Evolutionary conservation across 2,329 filamentous ascomycete species (phyloP).

Genomic region (Emmonsiellopsis sp.): DNA sequence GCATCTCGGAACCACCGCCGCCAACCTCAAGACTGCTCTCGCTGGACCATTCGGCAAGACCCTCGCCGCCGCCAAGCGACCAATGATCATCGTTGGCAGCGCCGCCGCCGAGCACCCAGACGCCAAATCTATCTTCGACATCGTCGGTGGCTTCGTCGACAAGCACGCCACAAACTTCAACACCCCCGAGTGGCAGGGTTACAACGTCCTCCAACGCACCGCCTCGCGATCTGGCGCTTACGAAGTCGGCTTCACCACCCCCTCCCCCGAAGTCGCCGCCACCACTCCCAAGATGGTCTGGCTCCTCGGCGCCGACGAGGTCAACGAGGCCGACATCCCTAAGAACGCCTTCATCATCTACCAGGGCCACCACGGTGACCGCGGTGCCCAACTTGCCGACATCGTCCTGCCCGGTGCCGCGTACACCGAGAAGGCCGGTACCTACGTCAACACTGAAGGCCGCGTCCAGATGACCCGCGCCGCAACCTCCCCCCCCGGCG

Average conservation of each 20-base stretch:
- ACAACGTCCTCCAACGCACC: conserved; percentile 89
- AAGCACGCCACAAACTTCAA: conserved; percentile 85
- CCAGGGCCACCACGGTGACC: conserved; percentile 95
- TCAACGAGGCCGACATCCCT: conserved; percentile 74
- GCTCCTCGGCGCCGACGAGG: conserved; percentile 91
- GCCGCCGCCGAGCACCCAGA: conserved; percentile 84
- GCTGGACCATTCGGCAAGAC: conserved; percentile 87
- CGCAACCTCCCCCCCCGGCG: conserved; percentile 79
- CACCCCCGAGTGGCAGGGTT: conserved; percentile 90
- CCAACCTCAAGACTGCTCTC: conserved; percentile 74
- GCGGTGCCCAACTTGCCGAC: conserved; percentile 84
- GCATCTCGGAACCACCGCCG: conserved; percentile 71
- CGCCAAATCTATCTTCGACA: conserved; percentile 87
- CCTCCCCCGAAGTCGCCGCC: conserved; percentile 69
- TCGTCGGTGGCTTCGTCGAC: conserved; percentile 80
- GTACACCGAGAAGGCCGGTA: conserved; percentile 93
- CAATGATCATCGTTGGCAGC: conserved; percentile 94
- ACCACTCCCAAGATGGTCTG: conserved; percentile 91
- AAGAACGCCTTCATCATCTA: conserved; percentile 96
- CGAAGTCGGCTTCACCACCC: conserved; percentile 88
- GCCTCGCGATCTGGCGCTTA: conserved; percentile 89
- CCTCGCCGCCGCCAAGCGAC: conserved; percentile 73
- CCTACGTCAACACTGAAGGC: conserved; percentile 96
- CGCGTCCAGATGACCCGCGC: conserved; percentile 89
- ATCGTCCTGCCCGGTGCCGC: conserved; percentile 88